Conservation (phyloP, 2,329 filamentous ascomycete species). For the Penicillium sp. region DNA sequence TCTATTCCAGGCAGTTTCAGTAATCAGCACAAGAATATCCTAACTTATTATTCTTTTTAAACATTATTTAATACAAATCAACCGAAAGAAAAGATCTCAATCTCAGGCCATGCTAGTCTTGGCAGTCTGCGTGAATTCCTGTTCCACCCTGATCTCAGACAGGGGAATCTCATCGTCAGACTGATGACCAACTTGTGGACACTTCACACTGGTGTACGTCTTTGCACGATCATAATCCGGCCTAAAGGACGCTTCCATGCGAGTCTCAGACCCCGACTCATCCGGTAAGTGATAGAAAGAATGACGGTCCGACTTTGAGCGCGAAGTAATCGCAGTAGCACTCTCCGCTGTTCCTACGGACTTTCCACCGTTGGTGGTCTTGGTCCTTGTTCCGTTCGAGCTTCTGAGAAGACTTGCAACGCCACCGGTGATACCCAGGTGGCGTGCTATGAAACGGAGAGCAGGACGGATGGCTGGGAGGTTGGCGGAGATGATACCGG, state of each 20-base stretch:
- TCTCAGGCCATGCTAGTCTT: conserved; percentile 1
- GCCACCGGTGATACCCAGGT: conserved; percentile 14
- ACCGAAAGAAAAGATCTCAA: neutral
- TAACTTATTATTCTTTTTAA: neutral
- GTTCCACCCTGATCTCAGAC: conserved; percentile 20
- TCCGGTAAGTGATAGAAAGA: conserved; percentile 21
- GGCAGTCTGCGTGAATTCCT: conserved; percentile 14
- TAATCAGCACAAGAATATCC: neutral
- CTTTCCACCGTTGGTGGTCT: conserved; percentile 2
- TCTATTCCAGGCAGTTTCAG: neutral
- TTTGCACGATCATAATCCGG: conserved; percentile 18
- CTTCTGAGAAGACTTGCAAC: conserved; percentile 14
- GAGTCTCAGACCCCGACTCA: conserved; percentile 5
- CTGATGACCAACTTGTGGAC: conserved; percentile 1
- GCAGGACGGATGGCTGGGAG: conserved; percentile 26
- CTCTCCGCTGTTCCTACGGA: neutral
- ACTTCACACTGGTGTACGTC: conserved; percentile 17
- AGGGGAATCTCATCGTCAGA: conserved; percentile 20
- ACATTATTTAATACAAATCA: neutral
- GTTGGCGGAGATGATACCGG: conserved; percentile 27
- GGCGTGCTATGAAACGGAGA: conserved; percentile 17
- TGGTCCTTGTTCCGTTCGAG: conserved; percentile 2
- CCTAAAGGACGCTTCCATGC: conserved; percentile 11
- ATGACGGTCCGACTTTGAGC: conserved; percentile 8
- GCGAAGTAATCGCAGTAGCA: conserved; percentile 1